phyloP scores from a whole-genome alignment of 192 early-diverging fungal genomes.

The Paraglomus brasilianum region DNA sequence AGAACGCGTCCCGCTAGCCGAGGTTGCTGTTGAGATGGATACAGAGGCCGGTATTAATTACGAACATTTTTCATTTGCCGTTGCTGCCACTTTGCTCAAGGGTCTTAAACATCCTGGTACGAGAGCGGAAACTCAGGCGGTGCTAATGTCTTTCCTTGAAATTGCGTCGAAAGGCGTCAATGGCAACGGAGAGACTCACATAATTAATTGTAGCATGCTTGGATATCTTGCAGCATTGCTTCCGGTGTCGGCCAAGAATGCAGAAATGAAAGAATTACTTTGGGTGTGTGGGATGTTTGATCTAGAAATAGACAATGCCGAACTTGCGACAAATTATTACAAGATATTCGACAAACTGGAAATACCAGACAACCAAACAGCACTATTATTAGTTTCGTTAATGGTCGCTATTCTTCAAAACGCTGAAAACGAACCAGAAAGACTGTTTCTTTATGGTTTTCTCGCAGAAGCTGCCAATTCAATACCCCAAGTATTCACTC shows the following conservation, averaged over 20 bases:
- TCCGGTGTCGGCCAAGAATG: conserved; percentile 74
- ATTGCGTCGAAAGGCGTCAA: conserved; percentile 60
- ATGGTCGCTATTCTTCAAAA: conserved; percentile 71
- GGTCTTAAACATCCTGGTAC: conserved; percentile 78
- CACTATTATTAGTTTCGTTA: conserved; percentile 61
- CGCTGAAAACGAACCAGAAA: conserved; percentile 71
- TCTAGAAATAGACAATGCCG: conserved; percentile 43
- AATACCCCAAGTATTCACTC: conserved; percentile 69
- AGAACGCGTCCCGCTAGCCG: conserved; percentile 69
- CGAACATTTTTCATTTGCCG: conserved; percentile 84
- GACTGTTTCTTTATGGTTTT: conserved; percentile 72
- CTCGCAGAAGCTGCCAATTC: conserved; percentile 70
- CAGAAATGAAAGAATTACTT: conserved; percentile 58
- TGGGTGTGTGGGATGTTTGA: conserved; percentile 53
- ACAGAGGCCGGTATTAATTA: conserved; percentile 76
- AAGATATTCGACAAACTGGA: conserved; percentile 66
- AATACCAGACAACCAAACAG: conserved; percentile 63
- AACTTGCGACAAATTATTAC: conserved; percentile 53
- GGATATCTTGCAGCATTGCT: conserved; percentile 82
- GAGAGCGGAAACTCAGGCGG: conserved; percentile 68
- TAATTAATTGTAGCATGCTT: conserved; percentile 51
- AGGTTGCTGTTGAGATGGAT: conserved; percentile 74
- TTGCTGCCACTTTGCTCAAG: conserved; percentile 77
- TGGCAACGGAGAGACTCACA: conserved; percentile 19
- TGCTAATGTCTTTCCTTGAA: conserved; percentile 72